These are phyloP conservation scores for Pythium graminicola DNA, from an alignment of 352 stramenopile genomes.

Conservation along the genomic window DNA sequence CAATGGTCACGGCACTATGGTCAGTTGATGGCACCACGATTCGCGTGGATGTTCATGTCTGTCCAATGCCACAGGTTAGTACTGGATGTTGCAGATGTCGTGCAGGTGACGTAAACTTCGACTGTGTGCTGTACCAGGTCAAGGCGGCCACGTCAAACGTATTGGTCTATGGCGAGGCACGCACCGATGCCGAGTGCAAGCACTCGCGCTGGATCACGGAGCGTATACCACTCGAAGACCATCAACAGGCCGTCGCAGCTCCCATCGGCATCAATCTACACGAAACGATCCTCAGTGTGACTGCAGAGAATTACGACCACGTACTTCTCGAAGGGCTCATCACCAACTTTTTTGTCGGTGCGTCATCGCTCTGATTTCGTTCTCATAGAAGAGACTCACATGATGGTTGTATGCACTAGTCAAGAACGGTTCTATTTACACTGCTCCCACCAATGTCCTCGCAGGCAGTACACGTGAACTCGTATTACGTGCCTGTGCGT, in stretches of 20 bases:
- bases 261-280: slow-evolving; percentile 28
- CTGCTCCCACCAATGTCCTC: slow-evolving; percentile 38
- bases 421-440: slow-evolving; percentile 40
- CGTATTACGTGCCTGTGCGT: slow-evolving; percentile 48
- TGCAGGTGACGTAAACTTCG: too few relatives aligned
- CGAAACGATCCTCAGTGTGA: slow-evolving; percentile 48
- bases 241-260: slow-evolving; percentile 23
- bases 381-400: not conserved
- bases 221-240: slow-evolving; percentile 39
- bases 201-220: slow-evolving; percentile 67
- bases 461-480: slow-evolving; percentile 54
- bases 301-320: slow-evolving; percentile 6
- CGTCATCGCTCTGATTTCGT: slow-evolving; percentile 1
- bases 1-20: slow-evolving; percentile 68
- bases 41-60: slow-evolving; percentile 44
- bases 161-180: slow-evolving; percentile 41
- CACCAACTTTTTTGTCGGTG: slow-evolving; percentile 77
- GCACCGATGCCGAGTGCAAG: slow-evolving; percentile 49
- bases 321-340: slow-evolving; percentile 64
- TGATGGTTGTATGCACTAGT: slow-evolving; percentile 18
- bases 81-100: too few relatives aligned
- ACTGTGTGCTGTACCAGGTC: slow-evolving; percentile 14
- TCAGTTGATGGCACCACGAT: slow-evolving; percentile 20
- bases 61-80: slow-evolving; percentile 38
- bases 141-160: slow-evolving; percentile 34